Evolutionary conservation across 2,329 filamentous ascomycete species (phyloP), one percentile per base, ranked within the genome.

Genomic region (Fusarium virguliforme): DNA sequence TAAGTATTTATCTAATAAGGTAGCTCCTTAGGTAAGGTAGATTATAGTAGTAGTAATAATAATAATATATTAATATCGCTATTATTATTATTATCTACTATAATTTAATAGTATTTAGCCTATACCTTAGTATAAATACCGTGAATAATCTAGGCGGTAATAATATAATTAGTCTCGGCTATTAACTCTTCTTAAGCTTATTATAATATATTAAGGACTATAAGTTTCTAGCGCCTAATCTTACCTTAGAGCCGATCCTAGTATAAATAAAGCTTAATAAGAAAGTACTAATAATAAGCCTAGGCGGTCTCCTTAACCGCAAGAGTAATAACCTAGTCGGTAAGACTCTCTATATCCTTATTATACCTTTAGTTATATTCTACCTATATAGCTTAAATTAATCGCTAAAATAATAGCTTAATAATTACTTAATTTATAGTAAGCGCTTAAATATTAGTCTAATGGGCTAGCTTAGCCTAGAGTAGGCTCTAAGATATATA

Each of bases 271-370:
- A 62, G 10, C 53, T 57, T 62, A 34, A 37, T 18, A 24, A 62
- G 60, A 26, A 62, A 38, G 32, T 62, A 41, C 40, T 62, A 24
- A 9, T 62, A 22, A 32, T 62, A 62, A 22, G 51, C 51, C 5
- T 38, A 28, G 32, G 60, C 60, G 38, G 38, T 62, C 41, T 62
- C 60, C n/a, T 57, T 32, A 13, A 18, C 30, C 12, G 22, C 38
- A 41, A 10, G 51, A 41, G 18, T 10, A 1, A 56, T 50, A 9
- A 18, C 40, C 30, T 30, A 32, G 22, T 26, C 26, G 13, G 51
- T 30, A 3, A 62, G 15, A 18, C 30, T 13, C 24, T 41, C 34
- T 9, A 28, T 53, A 12, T 43, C 53, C 4, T 38, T 18, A 8
- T 37, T 34, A 9, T 41, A 28, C 40, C 53, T 30, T 24, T 57